Conservation (phyloP, 2,329 filamentous ascomycete genomes). For the Penicillium sumatraense region DNA sequence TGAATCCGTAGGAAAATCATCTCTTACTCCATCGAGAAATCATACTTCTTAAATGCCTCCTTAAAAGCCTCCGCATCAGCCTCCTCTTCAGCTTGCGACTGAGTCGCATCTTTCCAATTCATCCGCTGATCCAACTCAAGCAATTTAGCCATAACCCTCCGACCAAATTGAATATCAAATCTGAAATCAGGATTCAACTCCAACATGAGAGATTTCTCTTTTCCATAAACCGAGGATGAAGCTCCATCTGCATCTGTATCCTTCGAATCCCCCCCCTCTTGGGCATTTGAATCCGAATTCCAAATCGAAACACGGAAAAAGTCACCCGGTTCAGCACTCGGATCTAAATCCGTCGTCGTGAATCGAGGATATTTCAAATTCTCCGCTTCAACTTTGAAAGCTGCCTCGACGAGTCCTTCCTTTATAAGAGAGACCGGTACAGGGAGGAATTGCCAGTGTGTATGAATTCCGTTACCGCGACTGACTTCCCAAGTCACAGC, state of each 20-base stretch:
- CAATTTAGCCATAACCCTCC: conserved; percentile 85
- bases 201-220: conserved; percentile 74
- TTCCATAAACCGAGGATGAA: conserved; percentile 40
- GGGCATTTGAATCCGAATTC: conserved; percentile 40
- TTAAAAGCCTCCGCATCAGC: conserved; percentile 80
- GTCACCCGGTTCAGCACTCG: conserved; percentile 51
- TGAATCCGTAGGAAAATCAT: neutral
- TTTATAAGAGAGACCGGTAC: conserved; percentile 69
- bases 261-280: conserved; percentile 4
- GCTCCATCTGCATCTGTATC: neutral
- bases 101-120: conserved; percentile 83
- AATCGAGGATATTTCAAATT: conserved; percentile 67
- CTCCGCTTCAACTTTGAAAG: conserved; percentile 85
- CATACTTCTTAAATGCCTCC: conserved; percentile 79
- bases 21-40: conserved; percentile 69
- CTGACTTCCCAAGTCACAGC: conserved; percentile 93
- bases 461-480: conserved; percentile 77
- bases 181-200: conserved; percentile 71
- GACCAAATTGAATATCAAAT: conserved; percentile 90
- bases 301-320: conserved; percentile 86
- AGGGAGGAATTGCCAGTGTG: conserved; percentile 92
- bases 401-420: conserved; percentile 80
- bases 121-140: conserved; percentile 77
- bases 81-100: conserved; percentile 77
- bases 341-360: conserved; percentile 39